These are phyloP conservation scores for Hypsizygus marmoreus DNA, from an alignment of 768 basidiomycete species.

Conservation along the genomic window DNA sequence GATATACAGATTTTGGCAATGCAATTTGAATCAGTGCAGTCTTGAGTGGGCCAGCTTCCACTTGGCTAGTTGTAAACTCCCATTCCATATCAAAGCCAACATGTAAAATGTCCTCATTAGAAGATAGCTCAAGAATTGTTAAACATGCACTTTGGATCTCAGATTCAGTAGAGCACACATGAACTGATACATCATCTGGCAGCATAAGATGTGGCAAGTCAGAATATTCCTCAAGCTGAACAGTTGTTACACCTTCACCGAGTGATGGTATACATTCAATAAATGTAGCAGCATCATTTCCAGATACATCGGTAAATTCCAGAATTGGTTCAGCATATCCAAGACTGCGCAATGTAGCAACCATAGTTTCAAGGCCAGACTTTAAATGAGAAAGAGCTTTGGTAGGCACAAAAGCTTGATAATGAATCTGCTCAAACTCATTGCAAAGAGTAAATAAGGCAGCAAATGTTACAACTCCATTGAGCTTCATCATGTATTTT, in stretches of 20 bases:
- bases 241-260: conserved; percentile 8
- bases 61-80: conserved; percentile 12
- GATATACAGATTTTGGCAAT: conserved; percentile 5
- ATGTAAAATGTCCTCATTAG: conserved; percentile 10
- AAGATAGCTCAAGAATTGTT: not conserved
- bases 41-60: conserved; percentile 10
- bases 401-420: no score
- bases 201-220: conserved; percentile 10
- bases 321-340: conserved; percentile 8
- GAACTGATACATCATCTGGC: conserved; percentile 9
- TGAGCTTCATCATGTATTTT: conserved; percentile 14
- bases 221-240: conserved; percentile 9
- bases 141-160: conserved; percentile 13
- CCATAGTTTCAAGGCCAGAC: conserved; percentile 11
- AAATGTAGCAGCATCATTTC: conserved; percentile 12
- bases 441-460: conserved; percentile 17
- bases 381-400: conserved; percentile 15
- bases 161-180: conserved; percentile 6
- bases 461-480: conserved; percentile 9
- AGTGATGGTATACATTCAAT: conserved; percentile 17
- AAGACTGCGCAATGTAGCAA: no score
- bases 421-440: conserved; percentile 19
- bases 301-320: conserved; percentile 16
- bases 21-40: conserved; percentile 17
- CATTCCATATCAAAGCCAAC: conserved; percentile 20